Conservation (phyloP, 495 filamentous ascomycete genomes). For the Xylaria bambusicola region DNA sequence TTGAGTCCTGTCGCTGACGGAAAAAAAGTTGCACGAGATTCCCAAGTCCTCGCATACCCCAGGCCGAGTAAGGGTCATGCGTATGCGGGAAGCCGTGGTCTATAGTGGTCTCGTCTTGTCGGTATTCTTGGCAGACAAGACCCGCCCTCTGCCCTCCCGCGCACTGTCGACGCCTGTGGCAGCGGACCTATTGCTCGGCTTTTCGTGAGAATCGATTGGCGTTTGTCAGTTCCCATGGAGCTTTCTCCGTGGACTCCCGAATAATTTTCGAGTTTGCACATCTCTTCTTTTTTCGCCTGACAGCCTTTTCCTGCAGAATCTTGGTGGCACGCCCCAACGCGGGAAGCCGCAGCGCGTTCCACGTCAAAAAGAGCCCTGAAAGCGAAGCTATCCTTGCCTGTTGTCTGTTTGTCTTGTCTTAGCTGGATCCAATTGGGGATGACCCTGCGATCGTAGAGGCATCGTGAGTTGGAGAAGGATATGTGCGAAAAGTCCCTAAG, state of each 20-base stretch:
- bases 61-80: neutral
- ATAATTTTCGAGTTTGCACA: neutral
- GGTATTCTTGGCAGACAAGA: conserved; percentile 7
- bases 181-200: neutral
- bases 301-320: neutral
- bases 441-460: neutral
- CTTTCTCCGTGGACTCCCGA: neutral
- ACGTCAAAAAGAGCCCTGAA: neutral
- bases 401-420: conserved; percentile 4
- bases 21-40: neutral
- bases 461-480: neutral
- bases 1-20: neutral
- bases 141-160: neutral
- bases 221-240: neutral
- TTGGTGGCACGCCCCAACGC: conserved; percentile 9
- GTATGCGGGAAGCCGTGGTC: conserved; percentile 10
- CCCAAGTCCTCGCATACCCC: neutral
- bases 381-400: neutral
- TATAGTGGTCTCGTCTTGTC: neutral
- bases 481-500: neutral
- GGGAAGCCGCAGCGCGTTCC: conserved; percentile 4
- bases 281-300: neutral
- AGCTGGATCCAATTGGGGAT: neutral
- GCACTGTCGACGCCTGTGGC: neutral
- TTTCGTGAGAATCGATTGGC: conserved; percentile 9